Evolutionary conservation across 164 flowering plant genomes (phyloP).

Genomic region (Vitis riparia): DNA sequence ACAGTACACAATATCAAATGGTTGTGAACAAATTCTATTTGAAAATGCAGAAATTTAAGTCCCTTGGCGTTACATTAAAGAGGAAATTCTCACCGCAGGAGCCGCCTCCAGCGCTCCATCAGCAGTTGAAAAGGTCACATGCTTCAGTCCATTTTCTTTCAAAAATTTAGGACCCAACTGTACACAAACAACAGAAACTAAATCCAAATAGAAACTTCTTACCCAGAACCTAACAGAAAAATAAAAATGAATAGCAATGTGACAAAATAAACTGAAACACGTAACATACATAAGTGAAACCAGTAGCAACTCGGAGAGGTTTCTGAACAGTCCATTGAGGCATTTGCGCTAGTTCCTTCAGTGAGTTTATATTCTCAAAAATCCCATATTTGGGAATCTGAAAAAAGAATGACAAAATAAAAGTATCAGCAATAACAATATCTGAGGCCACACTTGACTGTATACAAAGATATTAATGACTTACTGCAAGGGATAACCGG

Average conservation of each 20-base stretch:
- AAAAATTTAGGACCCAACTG: slow-evolving; percentile 91
- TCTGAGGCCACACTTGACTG: neutral
- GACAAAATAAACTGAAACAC: slow-evolving; percentile 4
- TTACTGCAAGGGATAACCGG: slow-evolving; percentile 83
- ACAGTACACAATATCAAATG: no score
- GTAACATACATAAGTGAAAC: slow-evolving; percentile 76
- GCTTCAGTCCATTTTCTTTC: slow-evolving; percentile 76
- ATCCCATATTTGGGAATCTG: slow-evolving; percentile 96
- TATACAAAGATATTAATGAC: slow-evolving; percentile 15
- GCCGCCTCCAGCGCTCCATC: slow-evolving; percentile 99
- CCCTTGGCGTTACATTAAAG: neutral
- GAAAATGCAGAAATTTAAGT: no score
- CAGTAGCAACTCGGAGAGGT: slow-evolving; percentile 94
- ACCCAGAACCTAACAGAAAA: neutral
- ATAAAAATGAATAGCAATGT: neutral
- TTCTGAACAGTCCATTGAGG: slow-evolving; percentile 92
- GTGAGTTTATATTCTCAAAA: slow-evolving; percentile 87
- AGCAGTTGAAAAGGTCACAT: slow-evolving; percentile 87
- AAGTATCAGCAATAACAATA: neutral
- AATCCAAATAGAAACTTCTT: neutral
- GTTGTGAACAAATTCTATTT: no score
- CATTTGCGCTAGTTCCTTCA: slow-evolving; percentile 84
- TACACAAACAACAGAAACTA: slow-evolving; percentile 5
- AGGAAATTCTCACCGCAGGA: slow-evolving; percentile 71
- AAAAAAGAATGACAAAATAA: slow-evolving; percentile 9